phyloP scores from a whole-genome alignment of 2,329 filamentous ascomycete genomes.

The Penicillium sp. region DNA sequence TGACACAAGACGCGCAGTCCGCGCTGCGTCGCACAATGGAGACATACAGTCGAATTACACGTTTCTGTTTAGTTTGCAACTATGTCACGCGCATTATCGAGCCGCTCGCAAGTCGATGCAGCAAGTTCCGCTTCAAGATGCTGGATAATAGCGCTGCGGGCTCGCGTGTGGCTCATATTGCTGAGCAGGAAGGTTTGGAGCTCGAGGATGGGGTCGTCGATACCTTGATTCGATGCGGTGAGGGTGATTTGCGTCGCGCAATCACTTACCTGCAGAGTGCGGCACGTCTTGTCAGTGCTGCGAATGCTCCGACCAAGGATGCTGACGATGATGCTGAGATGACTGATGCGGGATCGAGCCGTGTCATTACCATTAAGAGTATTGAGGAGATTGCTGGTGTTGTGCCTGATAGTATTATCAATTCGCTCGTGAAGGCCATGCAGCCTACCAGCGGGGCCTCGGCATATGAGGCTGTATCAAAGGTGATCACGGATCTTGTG shows the following conservation, averaged over 20 bases:
- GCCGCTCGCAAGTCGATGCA: constrained; percentile 87
- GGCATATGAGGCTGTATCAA: constrained; percentile 73
- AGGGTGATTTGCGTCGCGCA: constrained; percentile 92
- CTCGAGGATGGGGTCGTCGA: constrained; percentile 80
- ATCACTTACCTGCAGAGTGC: constrained; percentile 96
- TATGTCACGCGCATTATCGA: constrained; percentile 99
- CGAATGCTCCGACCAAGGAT: constrained; percentile 46
- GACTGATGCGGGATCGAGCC: constrained; percentile 55
- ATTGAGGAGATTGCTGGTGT: constrained; percentile 97
- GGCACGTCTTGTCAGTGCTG: constrained; percentile 78
- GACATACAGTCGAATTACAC: constrained; percentile 92
- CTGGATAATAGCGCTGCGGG: constrained; percentile 84
- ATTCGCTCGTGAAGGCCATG: constrained; percentile 71
- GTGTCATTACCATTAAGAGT: constrained; percentile 70
- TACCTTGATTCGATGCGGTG: constrained; percentile 80
- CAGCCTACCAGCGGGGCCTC: constrained; percentile 66
- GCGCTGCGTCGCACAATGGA: constrained; percentile 96
- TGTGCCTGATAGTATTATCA: constrained; percentile 75
- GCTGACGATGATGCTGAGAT: constrained; percentile 62
- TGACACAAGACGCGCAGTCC: constrained; percentile 97
- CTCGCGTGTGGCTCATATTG: constrained; percentile 79
- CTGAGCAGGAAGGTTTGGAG: constrained; percentile 71
- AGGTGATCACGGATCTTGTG: constrained; percentile 84
- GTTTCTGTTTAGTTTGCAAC: constrained; percentile 97
- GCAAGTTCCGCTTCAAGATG: constrained; percentile 97